phyloP scores from a whole-genome alignment of 176 grass and related monocot genomes.

The Thinopyrum elongatum region DNA sequence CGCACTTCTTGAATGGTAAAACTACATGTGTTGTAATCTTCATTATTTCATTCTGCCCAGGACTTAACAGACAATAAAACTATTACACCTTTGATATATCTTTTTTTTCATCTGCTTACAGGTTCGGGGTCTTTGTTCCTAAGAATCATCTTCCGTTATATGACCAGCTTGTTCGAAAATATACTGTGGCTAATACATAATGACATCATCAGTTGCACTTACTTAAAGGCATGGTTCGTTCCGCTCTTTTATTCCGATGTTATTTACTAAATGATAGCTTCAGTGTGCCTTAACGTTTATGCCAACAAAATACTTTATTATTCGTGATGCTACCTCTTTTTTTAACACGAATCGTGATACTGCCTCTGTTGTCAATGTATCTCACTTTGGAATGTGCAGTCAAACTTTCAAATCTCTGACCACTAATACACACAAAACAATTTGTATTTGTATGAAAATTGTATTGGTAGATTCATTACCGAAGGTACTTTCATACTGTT shows the following conservation, averaged over 20 bases:
- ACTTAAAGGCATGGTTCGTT: slow-evolving; percentile 17
- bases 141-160: slow-evolving; percentile 69
- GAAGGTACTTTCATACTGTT: neutral
- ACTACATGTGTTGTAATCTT: neutral
- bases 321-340: too few relatives aligned
- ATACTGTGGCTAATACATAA: slow-evolving; percentile 42
- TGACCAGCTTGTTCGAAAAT: slow-evolving; percentile 56
- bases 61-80: neutral
- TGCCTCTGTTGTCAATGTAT: too few relatives aligned
- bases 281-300: neutral
- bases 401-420: neutral
- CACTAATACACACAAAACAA: neutral
- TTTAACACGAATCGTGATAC: too few relatives aligned
- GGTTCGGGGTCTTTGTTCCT: slow-evolving; percentile 92
- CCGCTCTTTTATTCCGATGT: neutral
- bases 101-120: slow-evolving; percentile 37
- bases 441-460: neutral
- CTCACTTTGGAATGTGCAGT: neutral
- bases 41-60: neutral
- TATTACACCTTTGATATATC: slow-evolving; percentile 33
- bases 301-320: too few relatives aligned
- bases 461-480: neutral
- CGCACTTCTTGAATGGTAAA: slow-evolving; percentile 81
- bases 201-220: slow-evolving; percentile 10
- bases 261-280: slow-evolving; percentile 1